These are phyloP conservation scores for Beauveria sp. DNA, from an alignment of 2,329 filamentous ascomycete genomes.

Conservation along the genomic window DNA sequence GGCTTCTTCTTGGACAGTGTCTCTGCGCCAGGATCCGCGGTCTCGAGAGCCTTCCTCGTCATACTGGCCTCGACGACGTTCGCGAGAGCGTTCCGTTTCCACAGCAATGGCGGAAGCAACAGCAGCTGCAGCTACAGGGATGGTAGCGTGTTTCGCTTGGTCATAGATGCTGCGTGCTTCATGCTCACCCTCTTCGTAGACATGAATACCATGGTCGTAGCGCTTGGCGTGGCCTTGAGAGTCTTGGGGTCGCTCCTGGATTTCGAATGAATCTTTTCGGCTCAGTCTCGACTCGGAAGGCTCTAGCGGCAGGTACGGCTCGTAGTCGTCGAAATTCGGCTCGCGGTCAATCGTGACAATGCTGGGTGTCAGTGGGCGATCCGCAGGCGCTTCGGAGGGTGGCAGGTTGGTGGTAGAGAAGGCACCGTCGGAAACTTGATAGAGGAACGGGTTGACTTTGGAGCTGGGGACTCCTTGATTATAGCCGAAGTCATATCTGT, in stretches of 20 bases:
- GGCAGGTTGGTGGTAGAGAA: conserved; percentile 37
- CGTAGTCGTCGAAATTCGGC: conserved; percentile 37
- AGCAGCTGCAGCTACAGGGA: conserved; percentile 39
- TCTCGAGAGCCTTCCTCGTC: conserved; percentile 28
- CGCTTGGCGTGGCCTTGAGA: conserved; percentile 18
- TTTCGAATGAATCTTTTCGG: conserved; percentile 43
- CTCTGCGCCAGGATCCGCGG: conserved; percentile 24
- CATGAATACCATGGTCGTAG: conserved; percentile 18
- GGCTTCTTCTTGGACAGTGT: conserved; percentile 48
- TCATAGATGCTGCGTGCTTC: conserved; percentile 38
- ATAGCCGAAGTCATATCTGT: conserved; percentile 9
- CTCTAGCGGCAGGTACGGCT: conserved; percentile 21
- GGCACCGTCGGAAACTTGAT: conserved; percentile 45
- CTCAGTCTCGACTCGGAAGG: conserved; percentile 33
- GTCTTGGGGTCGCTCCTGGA: conserved; percentile 22
- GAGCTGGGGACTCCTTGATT: conserved; percentile 19
- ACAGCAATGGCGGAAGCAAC: conserved; percentile 40
- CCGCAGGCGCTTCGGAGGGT: conserved; percentile 32
- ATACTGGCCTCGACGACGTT: conserved; percentile 25
- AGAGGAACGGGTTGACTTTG: conserved; percentile 52
- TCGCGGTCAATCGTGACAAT: conserved; percentile 48
- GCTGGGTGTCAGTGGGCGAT: conserved; percentile 39
- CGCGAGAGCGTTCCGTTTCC: conserved; percentile 30
- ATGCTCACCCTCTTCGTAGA: conserved; percentile 32
- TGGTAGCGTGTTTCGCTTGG: conserved; percentile 39